phyloP scores from a whole-genome alignment of 495 filamentous ascomycete genomes.

The Neurospora sp. region DNA sequence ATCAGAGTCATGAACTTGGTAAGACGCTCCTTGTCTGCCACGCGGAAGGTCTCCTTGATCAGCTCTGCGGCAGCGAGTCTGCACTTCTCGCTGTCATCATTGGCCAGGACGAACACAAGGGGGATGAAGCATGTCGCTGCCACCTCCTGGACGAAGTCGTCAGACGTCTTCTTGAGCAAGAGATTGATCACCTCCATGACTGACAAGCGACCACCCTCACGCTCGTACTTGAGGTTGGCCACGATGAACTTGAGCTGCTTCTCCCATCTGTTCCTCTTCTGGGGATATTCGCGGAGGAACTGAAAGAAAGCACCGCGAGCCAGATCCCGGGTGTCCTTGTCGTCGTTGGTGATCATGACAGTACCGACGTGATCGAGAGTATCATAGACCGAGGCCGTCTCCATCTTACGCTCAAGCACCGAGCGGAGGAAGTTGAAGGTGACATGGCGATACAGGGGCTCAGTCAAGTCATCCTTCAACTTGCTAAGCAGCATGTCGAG shows the following conservation, averaged over 20 bases:
- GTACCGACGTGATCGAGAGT: slow-evolving; percentile 73
- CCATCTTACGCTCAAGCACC: slow-evolving; percentile 71
- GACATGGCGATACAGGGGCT: slow-evolving; percentile 80
- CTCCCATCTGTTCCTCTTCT: slow-evolving; percentile 72
- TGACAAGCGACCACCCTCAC: slow-evolving; percentile 77
- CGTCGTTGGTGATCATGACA: slow-evolving; percentile 96
- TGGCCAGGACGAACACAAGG: slow-evolving; percentile 71
- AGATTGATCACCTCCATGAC: slow-evolving; percentile 84
- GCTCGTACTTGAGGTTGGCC: slow-evolving; percentile 81
- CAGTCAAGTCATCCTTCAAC: slow-evolving; percentile 80
- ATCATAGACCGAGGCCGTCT: slow-evolving; percentile 84
- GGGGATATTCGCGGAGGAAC: slow-evolving; percentile 90
- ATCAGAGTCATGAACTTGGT: slow-evolving; percentile 58
- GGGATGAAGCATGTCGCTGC: slow-evolving; percentile 75
- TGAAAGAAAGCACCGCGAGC: slow-evolving; percentile 86
- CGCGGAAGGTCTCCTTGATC: slow-evolving; percentile 67
- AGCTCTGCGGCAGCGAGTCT: slow-evolving; percentile 72
- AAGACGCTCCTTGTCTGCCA: slow-evolving; percentile 62
- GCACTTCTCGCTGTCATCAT: slow-evolving; percentile 81
- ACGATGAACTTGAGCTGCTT: slow-evolving; percentile 86
- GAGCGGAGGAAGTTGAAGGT: slow-evolving; percentile 89
- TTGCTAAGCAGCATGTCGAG: slow-evolving; percentile 76
- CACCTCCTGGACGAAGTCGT: slow-evolving; percentile 72
- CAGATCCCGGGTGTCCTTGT: slow-evolving; percentile 70
- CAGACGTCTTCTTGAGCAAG: slow-evolving; percentile 68